Percentiles rank a stretch among this genome's conserved stretches.
These are phyloP conservation scores for Fusarium pininemorale DNA, from an alignment of 2,329 filamentous ascomycete genomes.

Conservation along the genomic window DNA sequence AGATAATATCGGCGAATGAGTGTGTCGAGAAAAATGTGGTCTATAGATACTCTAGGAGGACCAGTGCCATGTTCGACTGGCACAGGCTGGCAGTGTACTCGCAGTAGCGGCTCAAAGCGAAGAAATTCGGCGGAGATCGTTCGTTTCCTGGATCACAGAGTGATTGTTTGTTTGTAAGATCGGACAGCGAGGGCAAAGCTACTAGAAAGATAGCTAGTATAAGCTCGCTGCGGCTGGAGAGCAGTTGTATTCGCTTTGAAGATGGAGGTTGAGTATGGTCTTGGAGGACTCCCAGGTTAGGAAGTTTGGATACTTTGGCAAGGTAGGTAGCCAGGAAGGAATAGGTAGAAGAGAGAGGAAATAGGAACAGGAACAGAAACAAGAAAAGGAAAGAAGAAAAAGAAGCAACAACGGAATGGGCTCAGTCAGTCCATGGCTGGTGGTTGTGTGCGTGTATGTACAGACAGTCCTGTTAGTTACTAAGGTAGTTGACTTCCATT, in stretches of 20 bases:
- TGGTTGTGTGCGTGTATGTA: conserved; percentile 41
- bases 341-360: conserved; percentile 3
- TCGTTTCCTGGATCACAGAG: background rate
- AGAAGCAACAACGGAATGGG: conserved; percentile 35
- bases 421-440: conserved; percentile 44
- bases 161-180: conserved; percentile 7
- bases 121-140: conserved; percentile 13
- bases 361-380: background rate
- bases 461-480: conserved; percentile 4
- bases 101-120: conserved; percentile 19
- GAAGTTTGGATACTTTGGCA: conserved; percentile 1
- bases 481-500: conserved; percentile 24
- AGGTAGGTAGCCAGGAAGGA: conserved; percentile 2
- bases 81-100: conserved; percentile 14
- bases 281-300: background rate
- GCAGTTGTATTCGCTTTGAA: conserved; percentile 15
- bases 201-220: background rate
- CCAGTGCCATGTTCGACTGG: conserved; percentile 40
- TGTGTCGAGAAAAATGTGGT: conserved; percentile 27
- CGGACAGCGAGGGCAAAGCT: background rate
- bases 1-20: conserved; percentile 1
- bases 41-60: conserved; percentile 23
- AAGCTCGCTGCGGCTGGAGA: conserved; percentile 9
- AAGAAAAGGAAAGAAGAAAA: conserved; percentile 25
- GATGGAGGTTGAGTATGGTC: conserved; percentile 5